A percentile compares a stretch with the other conserved stretches of the same genome.
These are phyloP conservation scores for Annulohypoxylon maeteangense DNA, from an alignment of 495 filamentous ascomycete species.

Conservation along the genomic window DNA sequence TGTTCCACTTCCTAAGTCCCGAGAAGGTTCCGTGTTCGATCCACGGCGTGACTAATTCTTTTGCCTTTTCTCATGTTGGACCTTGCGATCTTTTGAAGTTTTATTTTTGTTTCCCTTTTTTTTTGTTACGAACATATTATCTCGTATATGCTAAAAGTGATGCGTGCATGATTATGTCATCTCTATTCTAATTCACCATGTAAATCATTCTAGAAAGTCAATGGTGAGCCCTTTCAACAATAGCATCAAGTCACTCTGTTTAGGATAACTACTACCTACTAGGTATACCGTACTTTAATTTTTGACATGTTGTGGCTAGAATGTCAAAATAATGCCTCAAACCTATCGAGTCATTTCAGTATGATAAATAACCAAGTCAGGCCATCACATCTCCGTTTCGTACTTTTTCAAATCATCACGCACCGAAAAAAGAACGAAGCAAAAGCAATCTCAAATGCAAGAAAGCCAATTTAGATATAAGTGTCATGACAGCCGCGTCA, in stretches of 20 bases:
- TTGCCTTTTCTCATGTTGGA: background rate
- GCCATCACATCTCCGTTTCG: background rate
- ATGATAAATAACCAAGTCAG: background rate
- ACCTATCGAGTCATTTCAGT: background rate
- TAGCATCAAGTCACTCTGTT: background rate
- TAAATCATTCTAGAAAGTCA: background rate
- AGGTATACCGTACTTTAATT: too few relatives aligned
- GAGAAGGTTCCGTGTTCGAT: conserved; percentile 64
- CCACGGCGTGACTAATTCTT: conserved; percentile 55
- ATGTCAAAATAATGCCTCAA: background rate
- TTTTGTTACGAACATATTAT: background rate
- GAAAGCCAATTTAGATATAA: conserved; percentile 10
- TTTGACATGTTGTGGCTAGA: background rate
- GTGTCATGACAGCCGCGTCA: conserved; percentile 8
- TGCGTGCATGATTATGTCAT: background rate
- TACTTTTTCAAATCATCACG: background rate
- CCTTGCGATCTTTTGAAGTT: background rate
- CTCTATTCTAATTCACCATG: background rate
- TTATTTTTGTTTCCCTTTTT: background rate
- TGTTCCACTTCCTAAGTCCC: conserved; percentile 42
- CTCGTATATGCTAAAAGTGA: too few relatives aligned
- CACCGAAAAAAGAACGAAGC: background rate
- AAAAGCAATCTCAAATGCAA: conserved; percentile 16
- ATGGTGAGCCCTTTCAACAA: background rate
- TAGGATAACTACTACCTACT: too few relatives aligned